Conservation (phyloP, 441 rosid species). For the Gossypium laxum region DNA sequence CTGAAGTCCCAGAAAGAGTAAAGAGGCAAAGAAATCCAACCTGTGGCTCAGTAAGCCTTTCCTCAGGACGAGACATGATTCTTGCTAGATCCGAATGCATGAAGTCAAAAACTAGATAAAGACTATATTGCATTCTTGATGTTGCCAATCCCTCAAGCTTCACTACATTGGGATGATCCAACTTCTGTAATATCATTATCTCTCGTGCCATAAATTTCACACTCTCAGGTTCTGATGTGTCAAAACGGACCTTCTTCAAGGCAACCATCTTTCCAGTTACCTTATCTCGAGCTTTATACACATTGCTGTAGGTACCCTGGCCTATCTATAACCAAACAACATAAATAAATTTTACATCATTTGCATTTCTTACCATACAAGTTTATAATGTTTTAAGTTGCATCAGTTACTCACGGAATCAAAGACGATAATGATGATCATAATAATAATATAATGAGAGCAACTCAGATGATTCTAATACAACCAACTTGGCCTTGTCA, state of each 20-base stretch:
- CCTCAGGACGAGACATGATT: constrained; percentile 34
- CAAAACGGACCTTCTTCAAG: constrained; percentile 58
- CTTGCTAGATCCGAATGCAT: constrained; percentile 50
- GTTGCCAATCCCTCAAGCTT: constrained; percentile 66
- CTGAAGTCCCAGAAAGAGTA: background rate
- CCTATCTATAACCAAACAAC: constrained; percentile 42
- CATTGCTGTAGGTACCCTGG: constrained; percentile 71
- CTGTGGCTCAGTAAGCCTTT: constrained; percentile 36
- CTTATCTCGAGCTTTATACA: constrained; percentile 62
- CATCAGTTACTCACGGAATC: background rate
- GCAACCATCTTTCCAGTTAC: constrained; percentile 60
- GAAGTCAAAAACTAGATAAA: constrained; percentile 73
- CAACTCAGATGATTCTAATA: constrained; percentile 2
- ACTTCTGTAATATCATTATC: constrained; percentile 51
- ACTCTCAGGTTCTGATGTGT: constrained; percentile 57
- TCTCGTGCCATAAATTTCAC: constrained; percentile 70
- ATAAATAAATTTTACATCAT: background rate
- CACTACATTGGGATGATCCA: constrained; percentile 71
- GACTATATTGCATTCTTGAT: constrained; percentile 49
- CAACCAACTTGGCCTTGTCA: background rate
- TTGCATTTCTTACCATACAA: background rate
- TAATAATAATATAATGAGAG: background rate
- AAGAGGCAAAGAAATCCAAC: constrained; percentile 13
- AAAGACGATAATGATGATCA: background rate
- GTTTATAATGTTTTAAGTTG: background rate